These are phyloP conservation scores for Porcisia deanei DNA, from an alignment of 208 protist genomes.

Conservation along the genomic window DNA sequence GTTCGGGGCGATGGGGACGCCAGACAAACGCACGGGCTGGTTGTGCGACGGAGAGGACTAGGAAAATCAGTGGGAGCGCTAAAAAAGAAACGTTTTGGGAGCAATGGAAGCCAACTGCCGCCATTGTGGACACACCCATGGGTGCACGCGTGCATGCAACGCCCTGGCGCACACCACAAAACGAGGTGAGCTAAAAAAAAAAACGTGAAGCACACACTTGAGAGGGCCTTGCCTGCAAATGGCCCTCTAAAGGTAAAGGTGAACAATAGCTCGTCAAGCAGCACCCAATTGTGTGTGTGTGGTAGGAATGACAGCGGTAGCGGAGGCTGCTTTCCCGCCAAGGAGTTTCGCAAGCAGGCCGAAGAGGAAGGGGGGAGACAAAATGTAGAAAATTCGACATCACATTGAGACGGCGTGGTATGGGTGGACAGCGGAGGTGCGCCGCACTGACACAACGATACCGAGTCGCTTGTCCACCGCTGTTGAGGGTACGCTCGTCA, in stretches of 20 bases:
- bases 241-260: not conserved
- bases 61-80: not conserved
- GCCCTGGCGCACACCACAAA: not conserved
- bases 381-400: not conserved
- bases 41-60: not conserved
- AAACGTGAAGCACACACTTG: not conserved
- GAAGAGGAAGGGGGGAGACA: not conserved
- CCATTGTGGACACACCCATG: not conserved
- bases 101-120: not conserved
- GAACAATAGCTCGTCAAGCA: not conserved
- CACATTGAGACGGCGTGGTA: conserved; percentile 38
- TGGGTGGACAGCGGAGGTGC: conserved; percentile 53
- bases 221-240: not conserved
- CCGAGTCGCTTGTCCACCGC: conserved; percentile 22
- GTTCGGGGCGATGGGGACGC: not conserved
- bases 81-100: not conserved
- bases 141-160: not conserved
- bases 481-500: conserved; percentile 2
- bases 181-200: too few species aligned
- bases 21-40: not conserved
- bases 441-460: conserved; percentile 44
- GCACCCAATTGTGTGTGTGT: not conserved
- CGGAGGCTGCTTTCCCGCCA: not conserved
- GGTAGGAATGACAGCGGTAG: not conserved
- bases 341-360: not conserved